Percentiles rank a stretch among this genome's conserved stretches.
Evolutionary conservation across 441 rosid species (phyloP).

Genomic region (Mallotus repandus): DNA sequence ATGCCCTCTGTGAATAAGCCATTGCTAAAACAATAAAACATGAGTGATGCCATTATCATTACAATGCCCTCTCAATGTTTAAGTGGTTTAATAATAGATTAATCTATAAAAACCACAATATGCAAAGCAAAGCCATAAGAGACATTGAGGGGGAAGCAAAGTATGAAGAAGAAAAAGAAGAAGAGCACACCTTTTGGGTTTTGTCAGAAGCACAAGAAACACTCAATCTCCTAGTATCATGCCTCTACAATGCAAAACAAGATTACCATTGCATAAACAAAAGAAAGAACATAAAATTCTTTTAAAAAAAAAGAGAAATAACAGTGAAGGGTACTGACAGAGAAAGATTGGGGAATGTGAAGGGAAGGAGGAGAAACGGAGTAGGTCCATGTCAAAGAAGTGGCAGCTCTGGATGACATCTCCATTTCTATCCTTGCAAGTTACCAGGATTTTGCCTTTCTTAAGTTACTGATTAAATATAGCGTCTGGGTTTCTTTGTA

Average conservation of each 20-base stretch:
- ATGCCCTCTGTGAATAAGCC: too few species aligned
- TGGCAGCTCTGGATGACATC: constrained; percentile 35
- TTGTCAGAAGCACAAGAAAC: constrained; percentile 48
- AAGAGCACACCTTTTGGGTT: constrained; percentile 47
- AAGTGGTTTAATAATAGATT: too few species aligned
- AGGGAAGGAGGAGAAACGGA: constrained; percentile 50
- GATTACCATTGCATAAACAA: constrained; percentile 5
- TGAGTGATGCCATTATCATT: too few species aligned
- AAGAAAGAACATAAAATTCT: neutral
- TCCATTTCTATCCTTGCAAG: constrained; percentile 36
- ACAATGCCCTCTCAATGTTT: too few species aligned
- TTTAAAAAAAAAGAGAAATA: neutral
- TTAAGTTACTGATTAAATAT: neutral
- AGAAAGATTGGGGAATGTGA: constrained; percentile 35
- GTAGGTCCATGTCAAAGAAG: constrained; percentile 55
- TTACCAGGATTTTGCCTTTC: neutral
- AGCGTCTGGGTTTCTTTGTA: neutral
- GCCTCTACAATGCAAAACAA: constrained; percentile 33
- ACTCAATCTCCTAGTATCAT: constrained; percentile 36
- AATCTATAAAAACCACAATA: neutral
- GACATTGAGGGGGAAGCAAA: neutral
- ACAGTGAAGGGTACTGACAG: constrained; percentile 32
- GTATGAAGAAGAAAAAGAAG: neutral
- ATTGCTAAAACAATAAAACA: too few species aligned
- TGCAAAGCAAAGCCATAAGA: neutral